Conservation (phyloP, 2,329 filamentous ascomycete genomes). For the Hymenotorrendiella dingleyae region DNA sequence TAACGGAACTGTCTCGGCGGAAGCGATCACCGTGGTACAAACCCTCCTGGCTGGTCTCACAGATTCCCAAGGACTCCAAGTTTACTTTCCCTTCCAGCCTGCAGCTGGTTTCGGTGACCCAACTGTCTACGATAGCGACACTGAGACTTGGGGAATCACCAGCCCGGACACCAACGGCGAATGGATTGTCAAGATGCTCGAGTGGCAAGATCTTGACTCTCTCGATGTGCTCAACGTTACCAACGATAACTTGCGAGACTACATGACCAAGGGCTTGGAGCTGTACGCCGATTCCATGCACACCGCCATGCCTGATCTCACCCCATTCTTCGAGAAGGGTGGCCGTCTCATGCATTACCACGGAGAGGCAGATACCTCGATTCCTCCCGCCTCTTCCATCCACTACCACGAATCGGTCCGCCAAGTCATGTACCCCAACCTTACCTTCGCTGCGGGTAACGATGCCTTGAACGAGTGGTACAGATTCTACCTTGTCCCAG, state of each 20-base stretch:
- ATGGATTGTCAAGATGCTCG: conserved; percentile 28
- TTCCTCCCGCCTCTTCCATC: conserved; percentile 47
- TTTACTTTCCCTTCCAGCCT: conserved; percentile 33
- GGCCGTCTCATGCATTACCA: conserved; percentile 54
- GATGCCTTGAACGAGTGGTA: conserved; percentile 46
- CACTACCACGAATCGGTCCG: conserved; percentile 50
- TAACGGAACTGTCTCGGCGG: conserved; percentile 18
- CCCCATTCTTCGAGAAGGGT: conserved; percentile 41
- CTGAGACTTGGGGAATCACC: conserved; percentile 30
- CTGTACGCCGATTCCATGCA: conserved; percentile 45
- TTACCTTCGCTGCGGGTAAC: conserved; percentile 33
- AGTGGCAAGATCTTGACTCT: conserved; percentile 37
- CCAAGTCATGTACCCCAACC: conserved; percentile 40
- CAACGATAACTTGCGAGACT: conserved; percentile 48
- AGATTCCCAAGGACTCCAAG: conserved; percentile 31
- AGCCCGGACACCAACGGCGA: conserved; percentile 32
- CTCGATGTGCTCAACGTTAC: conserved; percentile 42
- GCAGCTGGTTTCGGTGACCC: conserved; percentile 28
- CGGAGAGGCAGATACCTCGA: conserved; percentile 46
- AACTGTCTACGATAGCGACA: conserved; percentile 30
- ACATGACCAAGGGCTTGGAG: conserved; percentile 44
- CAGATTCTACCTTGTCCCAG: conserved; percentile 47
- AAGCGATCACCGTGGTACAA: conserved; percentile 31
- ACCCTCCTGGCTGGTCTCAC: conserved; percentile 32
- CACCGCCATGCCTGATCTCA: conserved; percentile 48